Base-by-base conservation (phyloP, 257 asterid species). In the Lantana camara region DNA sequence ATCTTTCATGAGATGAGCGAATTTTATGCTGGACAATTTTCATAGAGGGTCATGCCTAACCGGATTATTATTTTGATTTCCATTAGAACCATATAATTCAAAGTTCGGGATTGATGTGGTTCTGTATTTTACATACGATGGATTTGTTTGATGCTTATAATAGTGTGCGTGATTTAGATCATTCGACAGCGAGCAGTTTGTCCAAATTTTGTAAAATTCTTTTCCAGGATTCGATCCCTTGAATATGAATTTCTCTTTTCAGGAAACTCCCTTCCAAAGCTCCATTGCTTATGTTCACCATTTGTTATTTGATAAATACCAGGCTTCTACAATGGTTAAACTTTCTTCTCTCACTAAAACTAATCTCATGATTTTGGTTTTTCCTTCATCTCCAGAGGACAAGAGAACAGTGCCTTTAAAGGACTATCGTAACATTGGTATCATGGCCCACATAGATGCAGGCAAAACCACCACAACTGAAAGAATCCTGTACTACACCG, bases 401-500 rank as follows among this genome's bases (percentile, higher is more conserved):
- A 88, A 77, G 82, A 78, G 96, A 63, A 15, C 78, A 1, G 76
- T 90, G 13, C 99, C 99, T 2, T 46, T 93, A 68, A 65, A 81
- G 50, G 97, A 93, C 75, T 93, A 93, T 44, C 97, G 99, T 38
- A 93, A 90, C 68, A 93, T 93, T 15, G 99, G 99, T 61, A 93
- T 93, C 37, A 93, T 93, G 97, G 99, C 97, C 46, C 99, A 93
- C 57, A 93, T 93, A 63, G 99, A 93, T 30, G 96, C 99, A 9
- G 99, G 99, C n/a, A 93, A 93, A 75, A 93, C 99, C 15, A 90
- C 99, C 2, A 90, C 97, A 0, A 93, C 99, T 0, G 97, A 93
- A 74, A 76, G 97, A 20, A 69, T 93, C 67, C 85, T 93, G 15
- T 93, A 77, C 80, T 90, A 93, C 62, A 93, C 99, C 1, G 99